Conservation (phyloP, 495 filamentous ascomycete genomes). For the Neurospora africana region DNA sequence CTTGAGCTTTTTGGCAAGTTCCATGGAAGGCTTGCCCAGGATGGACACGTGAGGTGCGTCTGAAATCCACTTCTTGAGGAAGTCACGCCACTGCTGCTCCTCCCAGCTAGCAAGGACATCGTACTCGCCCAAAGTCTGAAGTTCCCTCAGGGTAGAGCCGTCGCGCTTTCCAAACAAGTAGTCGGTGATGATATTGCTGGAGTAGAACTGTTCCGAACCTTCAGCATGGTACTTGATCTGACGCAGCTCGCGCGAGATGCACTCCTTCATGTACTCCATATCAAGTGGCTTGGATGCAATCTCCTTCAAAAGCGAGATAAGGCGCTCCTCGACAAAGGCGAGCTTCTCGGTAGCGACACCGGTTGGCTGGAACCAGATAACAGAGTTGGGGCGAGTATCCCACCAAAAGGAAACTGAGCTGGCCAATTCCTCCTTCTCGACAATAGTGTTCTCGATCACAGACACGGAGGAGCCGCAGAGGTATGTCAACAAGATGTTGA, state of each 20-base stretch:
- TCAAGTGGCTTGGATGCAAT: slow-evolving; percentile 71
- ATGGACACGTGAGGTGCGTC: slow-evolving; percentile 81
- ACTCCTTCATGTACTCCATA: slow-evolving; percentile 80
- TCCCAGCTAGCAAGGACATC: slow-evolving; percentile 69
- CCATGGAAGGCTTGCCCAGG: slow-evolving; percentile 68
- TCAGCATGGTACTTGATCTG: slow-evolving; percentile 74
- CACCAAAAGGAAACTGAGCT: slow-evolving; percentile 68
- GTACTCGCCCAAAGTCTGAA: slow-evolving; percentile 61
- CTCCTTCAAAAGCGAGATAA: slow-evolving; percentile 74
- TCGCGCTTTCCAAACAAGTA: slow-evolving; percentile 83
- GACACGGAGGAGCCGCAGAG: slow-evolving; percentile 87
- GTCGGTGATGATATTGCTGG: slow-evolving; percentile 74
- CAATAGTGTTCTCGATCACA: slow-evolving; percentile 79
- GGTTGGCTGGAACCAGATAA: slow-evolving; percentile 73
- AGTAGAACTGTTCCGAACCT: slow-evolving; percentile 60
- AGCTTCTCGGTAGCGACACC: slow-evolving; percentile 83
- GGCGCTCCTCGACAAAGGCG: slow-evolving; percentile 67
- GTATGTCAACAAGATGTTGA: slow-evolving; percentile 71
- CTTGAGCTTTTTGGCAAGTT: slow-evolving; percentile 62
- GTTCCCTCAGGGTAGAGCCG: slow-evolving; percentile 63
- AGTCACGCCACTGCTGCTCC: slow-evolving; percentile 71
- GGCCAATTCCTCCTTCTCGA: slow-evolving; percentile 86
- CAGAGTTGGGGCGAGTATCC: slow-evolving; percentile 65
- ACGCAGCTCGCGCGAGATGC: slow-evolving; percentile 64
- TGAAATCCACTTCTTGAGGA: slow-evolving; percentile 72